These are phyloP conservation scores for Pythium oligandrum DNA, from an alignment of 352 stramenopile genomes.

Conservation along the genomic window DNA sequence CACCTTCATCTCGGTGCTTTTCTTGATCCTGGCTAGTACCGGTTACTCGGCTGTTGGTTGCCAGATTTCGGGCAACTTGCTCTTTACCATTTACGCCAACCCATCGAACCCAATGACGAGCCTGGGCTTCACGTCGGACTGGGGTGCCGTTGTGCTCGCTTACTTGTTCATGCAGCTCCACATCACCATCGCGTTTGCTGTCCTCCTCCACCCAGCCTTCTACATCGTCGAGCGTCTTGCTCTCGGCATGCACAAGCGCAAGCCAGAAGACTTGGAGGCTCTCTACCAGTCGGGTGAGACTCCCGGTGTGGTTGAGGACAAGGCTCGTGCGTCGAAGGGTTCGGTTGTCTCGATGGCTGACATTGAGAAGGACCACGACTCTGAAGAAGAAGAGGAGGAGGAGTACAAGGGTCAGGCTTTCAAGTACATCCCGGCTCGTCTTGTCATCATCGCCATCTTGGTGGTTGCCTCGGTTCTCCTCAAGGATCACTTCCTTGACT, in stretches of 20 bases:
- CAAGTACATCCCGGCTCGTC: conserved; percentile 46
- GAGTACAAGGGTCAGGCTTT: conserved; percentile 43
- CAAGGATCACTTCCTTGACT: conserved; percentile 56
- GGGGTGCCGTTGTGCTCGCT: conserved; percentile 21
- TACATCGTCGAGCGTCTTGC: conserved; percentile 41
- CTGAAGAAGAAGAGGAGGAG: conserved; percentile 26
- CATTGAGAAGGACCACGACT: conserved; percentile 25
- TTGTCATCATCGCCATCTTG: conserved; percentile 48
- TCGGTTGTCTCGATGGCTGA: conserved; percentile 40
- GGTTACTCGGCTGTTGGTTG: conserved; percentile 54
- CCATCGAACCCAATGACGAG: conserved; percentile 19
- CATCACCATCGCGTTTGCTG: conserved; percentile 50
- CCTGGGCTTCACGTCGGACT: conserved; percentile 22
- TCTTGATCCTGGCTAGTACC: conserved; percentile 36
- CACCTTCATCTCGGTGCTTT: conserved; percentile 43
- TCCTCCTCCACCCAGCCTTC: conserved; percentile 54
- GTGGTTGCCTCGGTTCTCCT: conserved; percentile 26
- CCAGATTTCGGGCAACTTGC: conserved; percentile 63
- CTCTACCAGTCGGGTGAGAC: conserved; percentile 6
- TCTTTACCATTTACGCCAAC: conserved; percentile 59
- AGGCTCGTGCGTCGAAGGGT: conserved; percentile 23
- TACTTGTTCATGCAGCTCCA: conserved; percentile 55
- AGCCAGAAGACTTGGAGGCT: conserved; percentile 9
- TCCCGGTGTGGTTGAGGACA: conserved; percentile 5
- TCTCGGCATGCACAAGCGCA: conserved; percentile 47